Evolutionary conservation across 2,329 filamentous ascomycete genomes (phyloP), one percentile per base, ranked within the genome.

Genomic region (Fusarium oxysporum): DNA sequence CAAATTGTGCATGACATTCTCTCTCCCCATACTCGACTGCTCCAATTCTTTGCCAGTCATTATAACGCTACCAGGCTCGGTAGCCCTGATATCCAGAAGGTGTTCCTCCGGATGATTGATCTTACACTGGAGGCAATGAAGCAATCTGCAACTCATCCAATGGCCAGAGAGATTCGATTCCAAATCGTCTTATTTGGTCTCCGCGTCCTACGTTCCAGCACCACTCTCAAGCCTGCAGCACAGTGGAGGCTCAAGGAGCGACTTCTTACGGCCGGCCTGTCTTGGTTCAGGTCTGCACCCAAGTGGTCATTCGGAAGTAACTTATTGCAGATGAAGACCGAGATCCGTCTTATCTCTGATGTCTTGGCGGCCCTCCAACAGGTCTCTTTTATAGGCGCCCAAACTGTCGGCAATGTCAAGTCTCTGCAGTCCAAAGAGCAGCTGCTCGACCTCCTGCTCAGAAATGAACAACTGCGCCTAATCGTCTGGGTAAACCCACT

Each of bases 221-320:
- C 91, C 8, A 90, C 90, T 45, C 87, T 92, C 30, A 87, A 86
- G n/a, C 81, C 85, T 23, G 81, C 89, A 33, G 89, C 91, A 11
- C 91, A 92, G 77, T 96, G 93, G 91, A 91, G 92, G 66, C 85
- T 98, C 41, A 98, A 97, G 80, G 95, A 98, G 78, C 91, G 94
- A 73, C 92, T 97, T 57, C 82, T 99, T 41, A 95, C 94, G 10
- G 95, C 94, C 35, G 95, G 91, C 19, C 85, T 99, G 37, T 91
- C 89, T 69, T 99, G 97, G 97, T 99, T 99, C 82, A 90, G 87
- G 43, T 89, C 91, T 73, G 86, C 93, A 10, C 94, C 95, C 19
- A 90, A 91, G 74, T 99, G 96, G 96, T 97, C 96, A 0, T 98
- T 96, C 82, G 96, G 96, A 63, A 96, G 96, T 77, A 99, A 98